phyloP scores from a whole-genome alignment of 2,329 filamentous ascomycete genomes.

The Colletotrichum magnum region DNA sequence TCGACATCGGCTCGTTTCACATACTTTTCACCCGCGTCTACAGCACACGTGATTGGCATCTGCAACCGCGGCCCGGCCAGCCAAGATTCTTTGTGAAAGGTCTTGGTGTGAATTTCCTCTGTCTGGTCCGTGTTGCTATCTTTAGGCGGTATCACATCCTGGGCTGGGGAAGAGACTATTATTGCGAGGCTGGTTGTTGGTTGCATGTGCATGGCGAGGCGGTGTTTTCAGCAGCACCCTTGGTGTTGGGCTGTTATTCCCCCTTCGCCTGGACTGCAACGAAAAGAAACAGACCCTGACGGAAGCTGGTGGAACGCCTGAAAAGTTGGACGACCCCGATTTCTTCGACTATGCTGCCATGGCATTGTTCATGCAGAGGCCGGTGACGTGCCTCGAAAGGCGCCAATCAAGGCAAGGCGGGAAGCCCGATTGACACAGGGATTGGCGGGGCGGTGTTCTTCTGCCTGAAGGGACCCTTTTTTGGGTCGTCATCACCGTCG shows the following conservation, averaged over 20 bases:
- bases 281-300: neutral
- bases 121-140: constrained; percentile 1
- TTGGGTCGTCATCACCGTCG: neutral
- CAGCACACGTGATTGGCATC: neutral
- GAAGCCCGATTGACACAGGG: constrained; percentile 39
- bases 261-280: neutral
- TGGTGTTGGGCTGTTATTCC: neutral
- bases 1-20: constrained; percentile 7
- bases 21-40: neutral
- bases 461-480: neutral
- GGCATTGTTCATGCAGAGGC: constrained; percentile 34
- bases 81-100: neutral
- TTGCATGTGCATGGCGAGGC: constrained; percentile 1
- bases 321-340: constrained; percentile 8
- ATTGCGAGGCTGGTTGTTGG: neutral
- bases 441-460: constrained; percentile 9
- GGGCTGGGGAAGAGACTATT: neutral
- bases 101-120: neutral
- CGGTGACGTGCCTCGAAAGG: constrained; percentile 31
- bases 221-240: neutral
- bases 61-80: constrained; percentile 11
- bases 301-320: constrained; percentile 2
- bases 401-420: constrained; percentile 32
- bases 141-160: neutral
- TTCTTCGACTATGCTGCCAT: constrained; percentile 24